Conservation (phyloP, 345 rosid genomes). For the Litchi chinensis region DNA sequence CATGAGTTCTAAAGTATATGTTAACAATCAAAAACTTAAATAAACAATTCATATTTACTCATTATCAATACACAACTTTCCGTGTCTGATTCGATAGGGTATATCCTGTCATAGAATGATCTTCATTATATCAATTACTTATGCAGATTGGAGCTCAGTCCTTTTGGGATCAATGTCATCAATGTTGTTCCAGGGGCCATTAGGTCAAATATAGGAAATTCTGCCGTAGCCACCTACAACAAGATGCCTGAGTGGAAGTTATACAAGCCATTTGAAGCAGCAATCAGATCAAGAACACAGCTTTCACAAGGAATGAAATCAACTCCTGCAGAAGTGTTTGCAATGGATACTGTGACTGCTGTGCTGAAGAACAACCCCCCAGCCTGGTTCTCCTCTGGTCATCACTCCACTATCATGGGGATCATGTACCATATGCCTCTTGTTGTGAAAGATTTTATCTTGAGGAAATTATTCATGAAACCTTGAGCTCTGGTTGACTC, state of each 20-base stretch:
- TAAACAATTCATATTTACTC: no score
- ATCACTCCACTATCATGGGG: constrained; percentile 52
- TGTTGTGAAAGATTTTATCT: constrained; percentile 54
- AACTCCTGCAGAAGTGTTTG: constrained; percentile 75
- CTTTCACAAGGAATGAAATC: constrained; percentile 55
- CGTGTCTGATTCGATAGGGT: no score
- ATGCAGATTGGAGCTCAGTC: constrained; percentile 76
- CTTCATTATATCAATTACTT: not conserved
- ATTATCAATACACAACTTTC: no score
- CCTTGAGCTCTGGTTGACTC: constrained; percentile 17
- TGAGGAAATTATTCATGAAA: constrained; percentile 44
- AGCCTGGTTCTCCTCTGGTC: constrained; percentile 77
- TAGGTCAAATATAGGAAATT: constrained; percentile 74
- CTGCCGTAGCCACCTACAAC: constrained; percentile 55
- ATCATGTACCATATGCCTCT: constrained; percentile 73
- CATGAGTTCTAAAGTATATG: no score
- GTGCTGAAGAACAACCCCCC: constrained; percentile 70
- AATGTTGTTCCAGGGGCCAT: constrained; percentile 81
- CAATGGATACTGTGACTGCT: constrained; percentile 57
- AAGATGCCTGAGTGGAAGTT: constrained; percentile 81
- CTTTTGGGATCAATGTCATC: constrained; percentile 75
- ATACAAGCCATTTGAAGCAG: constrained; percentile 67
- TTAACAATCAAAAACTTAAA: no score
- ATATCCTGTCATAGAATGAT: no score
- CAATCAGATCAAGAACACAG: constrained; percentile 55